Evolutionary conservation across 2,329 filamentous ascomycete species (phyloP), one percentile per base, ranked within the genome.

Genomic region (Penicillium sp.): DNA sequence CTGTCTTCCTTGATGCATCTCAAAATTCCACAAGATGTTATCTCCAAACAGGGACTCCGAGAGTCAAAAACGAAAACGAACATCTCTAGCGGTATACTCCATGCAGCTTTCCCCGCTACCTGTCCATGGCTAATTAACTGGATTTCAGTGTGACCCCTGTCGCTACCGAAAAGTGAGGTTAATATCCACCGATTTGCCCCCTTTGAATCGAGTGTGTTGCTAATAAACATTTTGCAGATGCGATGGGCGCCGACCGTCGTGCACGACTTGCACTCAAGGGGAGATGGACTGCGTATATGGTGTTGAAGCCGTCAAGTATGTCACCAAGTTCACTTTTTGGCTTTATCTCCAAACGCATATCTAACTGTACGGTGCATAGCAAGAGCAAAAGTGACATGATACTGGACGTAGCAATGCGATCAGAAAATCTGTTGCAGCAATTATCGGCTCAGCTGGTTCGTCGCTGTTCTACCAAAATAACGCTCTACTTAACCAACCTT

Each of bases 311-410:
- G 52, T 61, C 36, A 58, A 66, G 67, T 68, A 32, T 37, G 64
- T 59, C 15, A 6, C 7, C 5, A 4, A 13, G n/a, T 20, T 34
- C 15, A 15, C 30, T n/a, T 7, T n/a, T 1, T 15, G 15, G 6
- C 17, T 34, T 17, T 20, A 2, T 34, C 15, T 7, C 9, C 20
- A 8, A 18, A 34, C 4, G 8, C 3, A 34, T 2, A 2, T n/a
- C 23, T 34, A 36, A 15, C 49, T 40, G 6, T 49, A 20, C n/a
- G 10, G 10, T 21, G n/a, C 3, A 1, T 26, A 79, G 74, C 39
- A 71, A 78, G 52, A 78, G 78, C 24, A 81, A 81, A 59, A 80
- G 74, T 36, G 79, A 81, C 51, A 65, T 80, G 40, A 80, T 81
- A 18, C 71, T 81, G 2, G 78, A 80, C 51, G 77, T 78, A 4